A percentile compares a stretch with the other conserved stretches of the same genome.
These are phyloP conservation scores for Annulohypoxylon nitens DNA, from an alignment of 495 filamentous ascomycete genomes.

Conservation along the genomic window DNA sequence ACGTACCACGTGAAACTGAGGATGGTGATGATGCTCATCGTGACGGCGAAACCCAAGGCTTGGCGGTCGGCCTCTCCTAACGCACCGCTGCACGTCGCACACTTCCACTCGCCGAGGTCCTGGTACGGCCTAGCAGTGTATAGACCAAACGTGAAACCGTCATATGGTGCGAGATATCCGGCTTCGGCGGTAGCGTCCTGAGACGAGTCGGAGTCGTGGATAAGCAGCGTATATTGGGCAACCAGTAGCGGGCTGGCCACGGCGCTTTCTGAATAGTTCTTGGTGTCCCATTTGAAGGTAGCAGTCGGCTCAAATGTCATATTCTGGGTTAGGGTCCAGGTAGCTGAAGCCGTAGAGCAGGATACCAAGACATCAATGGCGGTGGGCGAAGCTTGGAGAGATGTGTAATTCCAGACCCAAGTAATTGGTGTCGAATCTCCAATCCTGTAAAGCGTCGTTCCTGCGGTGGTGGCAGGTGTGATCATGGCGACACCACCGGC, in stretches of 20 bases:
- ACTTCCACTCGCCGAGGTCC: slow-evolving; percentile 70
- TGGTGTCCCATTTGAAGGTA: slow-evolving; percentile 81
- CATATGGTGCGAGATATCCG: slow-evolving; percentile 77
- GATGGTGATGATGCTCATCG: slow-evolving; percentile 81
- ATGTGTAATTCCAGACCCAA: slow-evolving; percentile 96
- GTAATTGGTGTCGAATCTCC: slow-evolving; percentile 84
- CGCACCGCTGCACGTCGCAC: slow-evolving; percentile 79
- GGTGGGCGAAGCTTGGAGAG: slow-evolving; percentile 78
- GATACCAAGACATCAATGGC: slow-evolving; percentile 85
- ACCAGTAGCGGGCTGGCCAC: slow-evolving; percentile 71
- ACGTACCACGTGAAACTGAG: slow-evolving; percentile 92
- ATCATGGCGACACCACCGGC: slow-evolving; percentile 86
- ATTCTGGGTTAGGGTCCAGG: slow-evolving; percentile 66
- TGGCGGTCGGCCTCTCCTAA: slow-evolving; percentile 72
- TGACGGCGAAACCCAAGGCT: slow-evolving; percentile 77
- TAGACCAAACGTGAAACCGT: slow-evolving; percentile 81
- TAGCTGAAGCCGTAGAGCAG: slow-evolving; percentile 67
- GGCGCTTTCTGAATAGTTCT: slow-evolving; percentile 71
- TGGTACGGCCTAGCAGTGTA: slow-evolving; percentile 78
- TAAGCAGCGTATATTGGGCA: slow-evolving; percentile 85
- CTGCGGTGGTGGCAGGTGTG: slow-evolving; percentile 71
- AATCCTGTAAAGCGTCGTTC: slow-evolving; percentile 86
- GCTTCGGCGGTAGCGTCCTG: slow-evolving; percentile 72
- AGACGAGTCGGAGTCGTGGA: slow-evolving; percentile 78
- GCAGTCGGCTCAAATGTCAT: slow-evolving; percentile 62